Base-by-base conservation (phyloP, 23 red algal species). In the Gracilaria gracilis region DNA sequence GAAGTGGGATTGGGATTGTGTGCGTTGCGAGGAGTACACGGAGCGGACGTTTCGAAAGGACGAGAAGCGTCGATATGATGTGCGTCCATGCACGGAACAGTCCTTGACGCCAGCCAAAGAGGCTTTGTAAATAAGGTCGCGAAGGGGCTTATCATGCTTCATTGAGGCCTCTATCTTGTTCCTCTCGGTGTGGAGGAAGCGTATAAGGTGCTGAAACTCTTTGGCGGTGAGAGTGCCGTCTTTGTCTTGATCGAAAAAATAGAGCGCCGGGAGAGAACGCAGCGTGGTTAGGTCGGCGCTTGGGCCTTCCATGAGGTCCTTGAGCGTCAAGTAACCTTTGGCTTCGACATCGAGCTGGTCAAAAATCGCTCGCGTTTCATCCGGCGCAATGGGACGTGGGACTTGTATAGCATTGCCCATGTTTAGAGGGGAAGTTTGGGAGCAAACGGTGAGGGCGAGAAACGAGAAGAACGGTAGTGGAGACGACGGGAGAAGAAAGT, bases 211-310 rank as follows among this genome's bases (percentile, higher is more conserved):
- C 32, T 74, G 53, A 40, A 97, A 94, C 64, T 97, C 89, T 0
- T 36, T 47, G 69, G 71, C 62, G 35, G 91, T 91, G 25, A 88
- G 79, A 13, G 69, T 79, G 58, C 95, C 95, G 46, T 97, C 76
- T 32, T 88, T 82, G 54, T 89, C 89, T 35, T 59, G 79, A 38
- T 97, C 95, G 76, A 97, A 89, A 64, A 91, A 97, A 64, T 82
- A 97, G 8, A 97, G 83, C 17, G 88, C 95, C 1, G 95, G 89
- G 8, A 97, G 84, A 4, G 95, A 97, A 53, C 93, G 95, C 14
- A 88, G 95, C 39, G 93, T 81, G 21, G 77, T 90, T 0, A 97
- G 70, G 33, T 84, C 90, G 34, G 90, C 61, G 74, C 49, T 57
- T 14, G 87, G 47, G 34, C 81, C 73, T 11, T 55, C 53, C 0